Evolutionary conservation across 208 protist species (phyloP), one percentile per base, ranked within the genome.

Genomic region (Acanthamoeba royreba): DNA sequence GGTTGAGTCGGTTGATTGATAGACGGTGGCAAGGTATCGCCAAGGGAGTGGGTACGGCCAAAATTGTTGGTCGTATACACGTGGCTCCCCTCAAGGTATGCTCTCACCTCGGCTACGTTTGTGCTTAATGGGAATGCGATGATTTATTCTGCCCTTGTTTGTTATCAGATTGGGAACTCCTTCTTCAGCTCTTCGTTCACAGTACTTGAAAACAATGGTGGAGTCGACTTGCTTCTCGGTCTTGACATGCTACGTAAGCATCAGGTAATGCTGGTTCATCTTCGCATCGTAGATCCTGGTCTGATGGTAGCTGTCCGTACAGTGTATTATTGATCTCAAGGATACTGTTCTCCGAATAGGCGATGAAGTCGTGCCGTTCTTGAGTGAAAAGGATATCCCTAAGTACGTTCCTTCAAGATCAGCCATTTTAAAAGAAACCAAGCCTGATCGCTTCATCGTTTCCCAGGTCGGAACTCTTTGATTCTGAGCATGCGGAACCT

Each of bases 51-150:
- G 98, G 98, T 33, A 95, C 92, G 86, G 95, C 97, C 53, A 94
- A 95, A 28, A 98, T 99, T 85, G n/a, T 99, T 2, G 98, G 98
- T n/a, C 94, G 97, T 22, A 97, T 99, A 38, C 98, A 99, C 95
- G 96, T 98, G 93, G 95, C 97, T 0, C 31, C 96, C 0, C 94
- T 99, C 4, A 97, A 98, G 45, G 63, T 92, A 4, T 87, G 77
- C 19, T 52, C n/a, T 52, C 35, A 83, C 4, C 15, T 83, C 8
- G 5, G 22, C 53, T 28, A 61, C 19, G n/a, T 19, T 61, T 28
- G 53, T 61, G 19, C 45, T 7, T 25, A 28, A 28, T 42, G 35
- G 35, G 15, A 43, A 11, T 49, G 9, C 22, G 45, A 40, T 49
- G 8, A 83, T 28, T 8, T 5, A 7, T 17, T 8, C 15, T 4